A percentile compares a stretch with the other conserved stretches of the same genome.
phyloP scores from a whole-genome alignment of 2,329 filamentous ascomycete species.

The Pseudogymnoascus sp. region DNA sequence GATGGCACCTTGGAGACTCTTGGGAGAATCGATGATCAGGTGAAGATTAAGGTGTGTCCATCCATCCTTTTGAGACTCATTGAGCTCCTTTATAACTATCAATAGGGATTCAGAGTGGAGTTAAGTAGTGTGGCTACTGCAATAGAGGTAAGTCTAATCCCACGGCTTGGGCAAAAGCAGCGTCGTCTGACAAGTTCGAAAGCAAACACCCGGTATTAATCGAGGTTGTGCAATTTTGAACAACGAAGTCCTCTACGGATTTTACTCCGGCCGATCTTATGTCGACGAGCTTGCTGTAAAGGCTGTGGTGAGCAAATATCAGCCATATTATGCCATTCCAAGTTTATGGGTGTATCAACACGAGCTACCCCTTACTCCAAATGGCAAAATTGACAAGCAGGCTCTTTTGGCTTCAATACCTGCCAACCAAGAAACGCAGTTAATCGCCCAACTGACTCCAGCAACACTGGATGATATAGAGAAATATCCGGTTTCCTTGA shows the following conservation, averaged over 20 bases:
- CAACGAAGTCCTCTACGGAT: constrained; percentile 42
- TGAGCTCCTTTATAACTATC: neutral
- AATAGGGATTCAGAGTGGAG: constrained; percentile 50
- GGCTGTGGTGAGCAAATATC: constrained; percentile 22
- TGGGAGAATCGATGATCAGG: constrained; percentile 53
- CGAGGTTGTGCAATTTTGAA: constrained; percentile 43
- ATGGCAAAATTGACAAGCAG: constrained; percentile 51
- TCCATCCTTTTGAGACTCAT: neutral
- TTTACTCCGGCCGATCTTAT: constrained; percentile 32
- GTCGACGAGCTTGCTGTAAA: constrained; percentile 26
- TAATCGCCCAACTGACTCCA: neutral
- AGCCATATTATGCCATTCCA: constrained; percentile 51
- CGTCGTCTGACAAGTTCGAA: neutral
- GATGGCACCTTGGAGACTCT: constrained; percentile 49
- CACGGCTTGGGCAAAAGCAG: neutral
- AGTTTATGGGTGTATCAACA: constrained; percentile 37
- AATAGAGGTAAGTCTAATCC: constrained; percentile 33
- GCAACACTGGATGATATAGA: neutral
- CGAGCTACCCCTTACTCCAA: constrained; percentile 43
- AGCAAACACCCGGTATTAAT: constrained; percentile 32
- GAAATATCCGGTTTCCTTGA: neutral
- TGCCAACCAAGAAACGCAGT: neutral
- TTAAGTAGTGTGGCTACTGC: constrained; percentile 50
- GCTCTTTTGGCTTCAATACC: constrained; percentile 27
- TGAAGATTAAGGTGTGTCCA: constrained; percentile 47